phyloP scores from a whole-genome alignment of 2,329 filamentous ascomycete genomes.

The Zalaria obscura region DNA sequence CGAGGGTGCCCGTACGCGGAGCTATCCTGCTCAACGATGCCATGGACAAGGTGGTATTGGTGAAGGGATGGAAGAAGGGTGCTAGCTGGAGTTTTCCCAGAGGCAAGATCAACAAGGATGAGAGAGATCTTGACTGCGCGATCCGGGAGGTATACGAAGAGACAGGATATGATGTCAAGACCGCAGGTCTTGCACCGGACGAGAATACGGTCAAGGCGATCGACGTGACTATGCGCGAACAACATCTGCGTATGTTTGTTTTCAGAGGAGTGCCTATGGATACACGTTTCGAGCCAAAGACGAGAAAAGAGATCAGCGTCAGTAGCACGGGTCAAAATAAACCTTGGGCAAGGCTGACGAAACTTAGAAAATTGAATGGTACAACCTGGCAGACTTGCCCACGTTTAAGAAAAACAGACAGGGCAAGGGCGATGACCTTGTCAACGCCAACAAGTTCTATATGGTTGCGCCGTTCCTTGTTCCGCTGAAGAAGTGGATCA shows the following conservation, averaged over 20 bases:
- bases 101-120: constrained; percentile 97
- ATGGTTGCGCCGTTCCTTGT: constrained; percentile 92
- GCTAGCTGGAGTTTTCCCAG: constrained; percentile 93
- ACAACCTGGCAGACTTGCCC: constrained; percentile 75
- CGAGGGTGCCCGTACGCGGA: constrained; percentile 80
- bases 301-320: constrained; percentile 84
- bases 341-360: constrained; percentile 4
- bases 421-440: constrained; percentile 33
- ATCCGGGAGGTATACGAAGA: constrained; percentile 92
- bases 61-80: constrained; percentile 96
- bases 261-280: constrained; percentile 81
- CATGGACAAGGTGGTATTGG: constrained; percentile 90
- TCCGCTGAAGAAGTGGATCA: constrained; percentile 78
- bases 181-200: constrained; percentile 59
- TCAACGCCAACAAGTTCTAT: constrained; percentile 80
- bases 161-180: constrained; percentile 72
- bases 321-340: background rate
- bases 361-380: constrained; percentile 70
- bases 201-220: constrained; percentile 66
- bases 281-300: constrained; percentile 75
- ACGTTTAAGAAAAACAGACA: constrained; percentile 62
- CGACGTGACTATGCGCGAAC: constrained; percentile 78
- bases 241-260: constrained; percentile 85
- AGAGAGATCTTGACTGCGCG: constrained; percentile 85
- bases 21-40: constrained; percentile 82